These are phyloP conservation scores for Alternaria sp. DNA, from an alignment of 2,329 filamentous ascomycete species.

Conservation along the genomic window DNA sequence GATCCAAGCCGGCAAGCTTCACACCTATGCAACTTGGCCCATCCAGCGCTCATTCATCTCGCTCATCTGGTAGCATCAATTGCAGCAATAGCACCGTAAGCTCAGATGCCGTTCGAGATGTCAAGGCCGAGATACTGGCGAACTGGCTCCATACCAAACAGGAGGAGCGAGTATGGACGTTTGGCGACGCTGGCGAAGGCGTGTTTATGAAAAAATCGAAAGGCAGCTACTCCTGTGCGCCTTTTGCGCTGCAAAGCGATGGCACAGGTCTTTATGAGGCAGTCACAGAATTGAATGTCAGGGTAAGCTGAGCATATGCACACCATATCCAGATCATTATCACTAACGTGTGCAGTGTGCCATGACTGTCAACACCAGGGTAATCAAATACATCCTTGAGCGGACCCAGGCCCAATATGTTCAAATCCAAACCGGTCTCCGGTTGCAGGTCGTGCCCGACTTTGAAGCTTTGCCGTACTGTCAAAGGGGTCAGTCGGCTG, in stretches of 20 bases:
- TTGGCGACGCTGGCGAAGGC: constrained; percentile 60
- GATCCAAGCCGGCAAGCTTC: constrained; percentile 9
- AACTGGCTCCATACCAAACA: constrained; percentile 71
- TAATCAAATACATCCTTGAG: constrained; percentile 67
- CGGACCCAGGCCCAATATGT: constrained; percentile 63
- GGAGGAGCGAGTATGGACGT: constrained; percentile 63
- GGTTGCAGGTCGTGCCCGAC: constrained; percentile 69
- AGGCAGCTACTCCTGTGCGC: constrained; percentile 62
- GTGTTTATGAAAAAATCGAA: constrained; percentile 64
- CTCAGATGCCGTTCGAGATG: constrained; percentile 59
- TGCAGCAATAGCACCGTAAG: constrained; percentile 1
- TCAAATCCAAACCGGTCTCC: constrained; percentile 66
- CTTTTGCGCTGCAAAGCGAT: constrained; percentile 57
- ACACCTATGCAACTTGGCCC: constrained; percentile 13
- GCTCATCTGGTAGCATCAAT: neutral
- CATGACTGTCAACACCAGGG: constrained; percentile 72
- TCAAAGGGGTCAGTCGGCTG: constrained; percentile 81
- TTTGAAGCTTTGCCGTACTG: constrained; percentile 66
- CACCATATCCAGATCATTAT: too few relatives aligned
- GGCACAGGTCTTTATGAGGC: constrained; percentile 61
- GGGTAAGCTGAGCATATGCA: constrained; percentile 51
- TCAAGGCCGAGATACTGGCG: constrained; percentile 70
- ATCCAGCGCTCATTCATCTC: neutral
- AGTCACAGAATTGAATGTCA: constrained; percentile 62
- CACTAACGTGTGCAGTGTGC: constrained; percentile 60